phyloP scores from a whole-genome alignment of 306 rosid genomes.

The Potentilla sterilis region DNA sequence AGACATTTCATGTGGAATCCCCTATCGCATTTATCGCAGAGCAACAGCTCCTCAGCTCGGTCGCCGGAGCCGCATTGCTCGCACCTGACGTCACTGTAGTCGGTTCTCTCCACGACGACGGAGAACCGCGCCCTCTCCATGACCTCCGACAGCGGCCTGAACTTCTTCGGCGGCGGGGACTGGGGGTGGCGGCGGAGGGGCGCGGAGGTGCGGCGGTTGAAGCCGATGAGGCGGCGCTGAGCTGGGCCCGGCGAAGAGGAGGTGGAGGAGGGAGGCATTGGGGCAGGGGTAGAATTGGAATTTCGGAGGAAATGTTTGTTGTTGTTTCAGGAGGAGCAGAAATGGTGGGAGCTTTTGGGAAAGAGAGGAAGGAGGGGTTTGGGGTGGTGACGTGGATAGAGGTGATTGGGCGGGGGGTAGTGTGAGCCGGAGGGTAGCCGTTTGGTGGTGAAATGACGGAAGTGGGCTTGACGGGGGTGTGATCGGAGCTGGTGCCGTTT shows the following conservation, averaged over 20 bases:
- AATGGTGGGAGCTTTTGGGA: slow-evolving; percentile 21
- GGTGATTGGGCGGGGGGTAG: not conserved
- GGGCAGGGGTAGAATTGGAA: slow-evolving; percentile 1
- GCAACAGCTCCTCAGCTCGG: slow-evolving; percentile 58
- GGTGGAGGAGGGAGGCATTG: slow-evolving; percentile 59
- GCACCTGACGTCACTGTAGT: slow-evolving; percentile 48
- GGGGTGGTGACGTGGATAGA: not conserved
- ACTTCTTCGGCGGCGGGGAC: slow-evolving; percentile 42
- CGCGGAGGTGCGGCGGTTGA: slow-evolving; percentile 52
- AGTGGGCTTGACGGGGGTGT: not conserved
- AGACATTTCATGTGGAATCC: slow-evolving; percentile 87
- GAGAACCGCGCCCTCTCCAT: slow-evolving; percentile 48
- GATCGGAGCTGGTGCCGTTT: too few relatives aligned
- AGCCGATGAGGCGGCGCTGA: slow-evolving; percentile 44
- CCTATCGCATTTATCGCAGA: slow-evolving; percentile 77
- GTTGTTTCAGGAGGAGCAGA: slow-evolving; percentile 24
- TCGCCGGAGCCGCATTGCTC: slow-evolving; percentile 73
- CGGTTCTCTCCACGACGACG: slow-evolving; percentile 38
- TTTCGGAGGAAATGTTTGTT: not conserved
- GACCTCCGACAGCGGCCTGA: slow-evolving; percentile 45
- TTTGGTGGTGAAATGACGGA: not conserved
- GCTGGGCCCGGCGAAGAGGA: slow-evolving; percentile 36
- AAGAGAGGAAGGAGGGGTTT: not conserved
- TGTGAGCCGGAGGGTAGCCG: not conserved
- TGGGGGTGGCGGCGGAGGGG: slow-evolving; percentile 25